Conservation (phyloP, 345 rosid species). For the Sapria himalayana region DNA sequence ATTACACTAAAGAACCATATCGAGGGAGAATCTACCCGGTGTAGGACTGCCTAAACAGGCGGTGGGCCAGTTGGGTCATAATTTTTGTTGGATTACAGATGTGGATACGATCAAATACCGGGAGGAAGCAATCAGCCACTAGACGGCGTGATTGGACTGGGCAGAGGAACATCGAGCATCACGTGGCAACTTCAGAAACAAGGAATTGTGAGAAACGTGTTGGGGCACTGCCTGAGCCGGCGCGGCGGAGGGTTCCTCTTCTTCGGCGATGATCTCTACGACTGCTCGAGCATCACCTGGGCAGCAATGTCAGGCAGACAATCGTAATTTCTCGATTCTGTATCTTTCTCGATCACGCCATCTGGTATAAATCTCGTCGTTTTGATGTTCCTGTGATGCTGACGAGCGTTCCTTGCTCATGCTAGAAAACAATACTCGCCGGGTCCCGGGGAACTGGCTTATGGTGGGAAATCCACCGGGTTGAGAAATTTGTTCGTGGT, state of each 20-base stretch:
- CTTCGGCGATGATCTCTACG: constrained; percentile 62
- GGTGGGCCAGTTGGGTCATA: too few relatives aligned
- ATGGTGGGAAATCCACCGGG: constrained; percentile 42
- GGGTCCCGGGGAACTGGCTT: constrained; percentile 44
- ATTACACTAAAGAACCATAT: too few relatives aligned
- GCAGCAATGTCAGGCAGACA: constrained; percentile 47
- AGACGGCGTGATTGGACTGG: constrained; percentile 96
- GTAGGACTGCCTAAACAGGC: too few relatives aligned
- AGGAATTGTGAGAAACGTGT: constrained; percentile 41
- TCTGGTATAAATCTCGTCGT: neutral
- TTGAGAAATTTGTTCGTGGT: constrained; percentile 24
- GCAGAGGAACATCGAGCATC: constrained; percentile 66
- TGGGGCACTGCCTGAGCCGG: constrained; percentile 74
- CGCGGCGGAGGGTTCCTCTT: constrained; percentile 80
- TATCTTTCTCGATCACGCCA: constrained; percentile 1
- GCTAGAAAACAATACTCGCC: constrained; percentile 70
- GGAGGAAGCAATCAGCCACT: constrained; percentile 48
- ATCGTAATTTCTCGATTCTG: constrained; percentile 13
- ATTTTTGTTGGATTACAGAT: constrained; percentile 25
- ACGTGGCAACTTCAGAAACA: constrained; percentile 54
- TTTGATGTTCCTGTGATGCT: constrained; percentile 3
- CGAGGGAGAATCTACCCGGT: too few relatives aligned
- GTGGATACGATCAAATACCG: constrained; percentile 71
- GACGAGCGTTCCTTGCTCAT: constrained; percentile 4
- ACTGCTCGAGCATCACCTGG: constrained; percentile 52